These are phyloP conservation scores for Russula sp. DNA, from an alignment of 768 basidiomycete genomes.

Conservation along the genomic window DNA sequence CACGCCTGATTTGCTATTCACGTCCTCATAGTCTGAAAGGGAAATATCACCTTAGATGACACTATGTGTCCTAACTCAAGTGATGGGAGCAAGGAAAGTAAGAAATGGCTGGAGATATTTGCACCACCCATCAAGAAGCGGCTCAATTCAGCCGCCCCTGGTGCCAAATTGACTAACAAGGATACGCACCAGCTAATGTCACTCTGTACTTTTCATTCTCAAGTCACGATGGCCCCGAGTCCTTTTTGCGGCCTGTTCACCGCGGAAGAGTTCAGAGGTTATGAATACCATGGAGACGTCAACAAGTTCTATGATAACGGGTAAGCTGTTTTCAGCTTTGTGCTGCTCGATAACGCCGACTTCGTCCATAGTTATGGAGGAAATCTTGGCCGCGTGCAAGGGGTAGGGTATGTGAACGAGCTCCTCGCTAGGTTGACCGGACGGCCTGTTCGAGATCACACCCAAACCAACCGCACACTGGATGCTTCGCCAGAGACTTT, in stretches of 20 bases:
- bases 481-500: conserved; percentile 59
- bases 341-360: background rate
- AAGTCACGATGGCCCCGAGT: conserved; percentile 44
- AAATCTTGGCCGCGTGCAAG: conserved; percentile 65
- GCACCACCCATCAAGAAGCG: conserved; percentile 50
- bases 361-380: conserved; percentile 51
- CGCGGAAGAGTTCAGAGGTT: conserved; percentile 52
- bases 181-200: conserved; percentile 61
- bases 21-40: conserved; percentile 15
- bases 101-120: conserved; percentile 52
- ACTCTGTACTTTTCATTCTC: conserved; percentile 78
- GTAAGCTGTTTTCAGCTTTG: conserved; percentile 33
- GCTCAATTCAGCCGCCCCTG: conserved; percentile 56
- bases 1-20: background rate
- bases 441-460: conserved; percentile 55
- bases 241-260: conserved; percentile 74
- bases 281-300: conserved; percentile 67
- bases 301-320: conserved; percentile 77
- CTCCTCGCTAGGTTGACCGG: conserved; percentile 75
- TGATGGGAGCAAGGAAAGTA: conserved; percentile 38
- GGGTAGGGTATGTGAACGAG: conserved; percentile 86
- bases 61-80: conserved; percentile 56
- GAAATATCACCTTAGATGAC: conserved; percentile 65
- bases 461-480: conserved; percentile 73
- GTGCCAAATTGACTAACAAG: conserved; percentile 47